phyloP scores from a whole-genome alignment of 2,329 filamentous ascomycete genomes.

The Ceratocystis albifundus region DNA sequence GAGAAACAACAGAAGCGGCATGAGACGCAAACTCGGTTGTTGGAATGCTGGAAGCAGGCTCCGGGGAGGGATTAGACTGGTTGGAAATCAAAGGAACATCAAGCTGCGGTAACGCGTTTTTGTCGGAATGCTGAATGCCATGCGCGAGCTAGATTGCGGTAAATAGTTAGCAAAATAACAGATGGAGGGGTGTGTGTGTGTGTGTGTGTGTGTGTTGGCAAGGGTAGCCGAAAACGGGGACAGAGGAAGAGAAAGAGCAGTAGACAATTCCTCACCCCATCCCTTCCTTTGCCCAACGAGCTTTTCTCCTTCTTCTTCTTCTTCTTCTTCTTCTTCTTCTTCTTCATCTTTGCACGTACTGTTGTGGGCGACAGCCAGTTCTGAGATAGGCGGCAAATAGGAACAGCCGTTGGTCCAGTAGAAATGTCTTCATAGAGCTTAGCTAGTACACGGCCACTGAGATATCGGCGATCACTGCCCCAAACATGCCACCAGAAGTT shows the following conservation, averaged over 20 bases:
- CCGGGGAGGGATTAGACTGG: not conserved
- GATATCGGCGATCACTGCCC: conserved; percentile 44
- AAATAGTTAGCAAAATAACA: too few relatives aligned
- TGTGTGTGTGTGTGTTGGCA: too few relatives aligned
- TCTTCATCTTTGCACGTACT: conserved; percentile 3
- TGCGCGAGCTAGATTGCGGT: not conserved
- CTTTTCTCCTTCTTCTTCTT: not conserved
- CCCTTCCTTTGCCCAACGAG: too few relatives aligned
- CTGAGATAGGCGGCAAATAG: conserved; percentile 41
- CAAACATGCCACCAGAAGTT: conserved; percentile 58
- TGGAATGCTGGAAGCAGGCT: conserved; percentile 17
- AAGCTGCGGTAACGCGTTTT: conserved; percentile 9
- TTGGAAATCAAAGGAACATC: not conserved
- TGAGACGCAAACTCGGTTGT: not conserved
- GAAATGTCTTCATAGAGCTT: conserved; percentile 48
- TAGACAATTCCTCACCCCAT: too few relatives aligned
- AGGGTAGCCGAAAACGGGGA: conserved; percentile 1
- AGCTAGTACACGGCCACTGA: conserved; percentile 44
- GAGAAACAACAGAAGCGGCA: conserved; percentile 3
- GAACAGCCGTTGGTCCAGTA: conserved; percentile 45
- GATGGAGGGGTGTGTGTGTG: too few relatives aligned
- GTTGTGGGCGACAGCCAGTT: conserved; percentile 41
- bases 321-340: not conserved
- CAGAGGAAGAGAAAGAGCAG: not conserved
- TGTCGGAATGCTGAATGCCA: conserved; percentile 15